These are phyloP conservation scores for Voacanga thouarsii DNA, from an alignment of 257 asterid genomes.

Conservation along the genomic window DNA sequence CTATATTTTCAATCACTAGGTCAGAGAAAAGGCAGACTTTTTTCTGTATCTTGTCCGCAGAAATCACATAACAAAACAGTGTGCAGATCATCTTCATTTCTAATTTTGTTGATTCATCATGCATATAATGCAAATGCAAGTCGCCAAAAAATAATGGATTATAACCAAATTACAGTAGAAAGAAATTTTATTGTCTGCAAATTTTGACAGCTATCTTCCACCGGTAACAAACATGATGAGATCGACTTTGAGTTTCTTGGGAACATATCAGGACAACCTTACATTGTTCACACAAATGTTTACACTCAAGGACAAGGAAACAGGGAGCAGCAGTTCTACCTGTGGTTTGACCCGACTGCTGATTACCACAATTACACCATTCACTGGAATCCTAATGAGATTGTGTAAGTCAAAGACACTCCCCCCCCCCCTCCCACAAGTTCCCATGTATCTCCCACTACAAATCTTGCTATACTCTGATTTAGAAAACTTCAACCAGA, in stretches of 20 bases:
- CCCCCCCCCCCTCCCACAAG: no score
- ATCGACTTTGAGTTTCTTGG: constrained; percentile 88
- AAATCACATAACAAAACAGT: not conserved
- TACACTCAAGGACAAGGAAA: constrained; percentile 41
- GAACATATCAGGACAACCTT: constrained; percentile 64
- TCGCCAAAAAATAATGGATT: not conserved
- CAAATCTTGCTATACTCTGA: no score
- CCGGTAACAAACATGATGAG: constrained; percentile 64
- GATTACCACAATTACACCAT: constrained; percentile 81
- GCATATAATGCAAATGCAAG: not conserved
- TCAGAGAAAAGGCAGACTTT: not conserved
- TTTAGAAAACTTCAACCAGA: not conserved
- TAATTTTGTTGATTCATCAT: not conserved
- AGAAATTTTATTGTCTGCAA: not conserved
- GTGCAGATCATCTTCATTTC: not conserved
- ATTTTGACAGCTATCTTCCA: constrained; percentile 53
- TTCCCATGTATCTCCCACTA: not conserved
- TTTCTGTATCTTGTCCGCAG: not conserved
- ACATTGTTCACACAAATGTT: constrained; percentile 64
- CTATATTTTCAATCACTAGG: no score
- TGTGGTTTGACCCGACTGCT: constrained; percentile 73
- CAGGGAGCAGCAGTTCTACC: constrained; percentile 50
- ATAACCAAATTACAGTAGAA: not conserved
- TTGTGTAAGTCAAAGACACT: constrained; percentile 44
- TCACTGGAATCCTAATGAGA: constrained; percentile 52